Evolutionary conservation across 345 rosid species (phyloP), one percentile per base, ranked within the genome.

Genomic region (Citrus glauca): DNA sequence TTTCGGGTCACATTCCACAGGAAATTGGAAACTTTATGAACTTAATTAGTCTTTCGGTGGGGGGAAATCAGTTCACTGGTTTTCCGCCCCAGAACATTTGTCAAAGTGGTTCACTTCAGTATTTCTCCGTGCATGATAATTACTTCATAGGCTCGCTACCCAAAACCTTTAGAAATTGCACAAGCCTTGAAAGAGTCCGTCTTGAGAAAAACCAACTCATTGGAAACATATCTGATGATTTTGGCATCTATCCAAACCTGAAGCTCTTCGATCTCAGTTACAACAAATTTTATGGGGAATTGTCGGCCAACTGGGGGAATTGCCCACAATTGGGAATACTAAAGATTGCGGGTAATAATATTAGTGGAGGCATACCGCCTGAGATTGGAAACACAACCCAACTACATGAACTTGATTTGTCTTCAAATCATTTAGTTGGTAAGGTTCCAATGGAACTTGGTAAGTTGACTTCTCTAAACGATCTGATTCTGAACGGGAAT

Each of bases 121-220:
- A 7, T 0, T 73, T 82, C 3, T 0, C 24, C 0, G 74, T 65
- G 3, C 3, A 0, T 37, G 32, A 59, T 62, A 87, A 84, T 59
- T 42, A 32, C 11, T 70, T 87, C 30, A 10, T 59, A 8, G 86
- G 88, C 22, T 55, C 76, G 2, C 73, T 83, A 7, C 90, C 90
- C 16, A 65, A 40, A 69, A 72, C 80, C 45, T 77, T 84, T 59
- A 82, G 65, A 75, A 66, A 81, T 57, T 87, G 86, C 59, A 30
- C 66, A 9, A 81, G 77, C 75, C 73, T 87, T 4, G 2, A 4
- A 11, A 77, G 86, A 72, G 80, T 76, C 2, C 0, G 55, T 22
- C 83, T 87, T 5, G 30, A 20, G 67, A 24, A 16, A 22, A 79
- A 86, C 7, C 81, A 81, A 66, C 50, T 87, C 20, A 4, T 53